A percentile compares a stretch with the other conserved stretches of the same genome.
Evolutionary conservation across 2,329 filamentous ascomycete species (phyloP).

Genomic region (Pseudocercospora pini-densiflorae): DNA sequence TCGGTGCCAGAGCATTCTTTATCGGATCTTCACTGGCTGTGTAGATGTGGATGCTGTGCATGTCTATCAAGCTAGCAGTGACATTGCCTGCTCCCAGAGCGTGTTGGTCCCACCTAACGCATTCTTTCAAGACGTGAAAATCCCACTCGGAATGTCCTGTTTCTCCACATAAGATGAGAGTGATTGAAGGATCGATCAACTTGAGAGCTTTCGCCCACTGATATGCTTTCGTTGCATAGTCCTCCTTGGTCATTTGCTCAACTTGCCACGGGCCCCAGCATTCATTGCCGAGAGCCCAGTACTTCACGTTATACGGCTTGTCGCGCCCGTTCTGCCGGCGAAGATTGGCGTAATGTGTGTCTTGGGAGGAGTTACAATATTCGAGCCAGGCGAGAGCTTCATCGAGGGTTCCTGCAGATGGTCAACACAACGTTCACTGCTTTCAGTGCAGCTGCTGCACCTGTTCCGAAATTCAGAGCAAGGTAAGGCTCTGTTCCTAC

Average conservation of each 20-base stretch:
- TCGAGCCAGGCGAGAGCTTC: conserved; percentile 77
- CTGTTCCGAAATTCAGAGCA: conserved; percentile 80
- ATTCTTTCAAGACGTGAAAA: conserved; percentile 72
- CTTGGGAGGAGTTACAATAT: conserved; percentile 79
- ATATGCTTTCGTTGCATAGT: conserved; percentile 69
- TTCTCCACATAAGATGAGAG: conserved; percentile 75
- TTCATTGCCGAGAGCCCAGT: conserved; percentile 84
- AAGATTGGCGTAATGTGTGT: conserved; percentile 82
- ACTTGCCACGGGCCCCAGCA: conserved; percentile 68
- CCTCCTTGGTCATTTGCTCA: conserved; percentile 68
- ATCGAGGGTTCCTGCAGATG: conserved; percentile 48
- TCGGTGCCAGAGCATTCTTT: conserved; percentile 65
- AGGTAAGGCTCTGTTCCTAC: conserved; percentile 79
- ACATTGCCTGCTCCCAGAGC: conserved; percentile 52
- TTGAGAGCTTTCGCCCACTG: conserved; percentile 76
- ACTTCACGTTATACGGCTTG: conserved; percentile 80
- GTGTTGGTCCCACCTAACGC: conserved; percentile 59
- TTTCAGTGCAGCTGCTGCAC: conserved; percentile 38
- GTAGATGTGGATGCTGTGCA: conserved; percentile 83
- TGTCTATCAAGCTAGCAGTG: conserved; percentile 65
- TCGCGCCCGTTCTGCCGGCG: conserved; percentile 74
- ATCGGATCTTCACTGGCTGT: conserved; percentile 62
- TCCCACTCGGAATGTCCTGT: conserved; percentile 74
- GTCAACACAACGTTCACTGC: conserved; percentile 16
- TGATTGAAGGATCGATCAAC: conserved; percentile 70